Base-by-base conservation (phyloP, 352 stramenopile species). In the Globisporangium yorkense region DNA sequence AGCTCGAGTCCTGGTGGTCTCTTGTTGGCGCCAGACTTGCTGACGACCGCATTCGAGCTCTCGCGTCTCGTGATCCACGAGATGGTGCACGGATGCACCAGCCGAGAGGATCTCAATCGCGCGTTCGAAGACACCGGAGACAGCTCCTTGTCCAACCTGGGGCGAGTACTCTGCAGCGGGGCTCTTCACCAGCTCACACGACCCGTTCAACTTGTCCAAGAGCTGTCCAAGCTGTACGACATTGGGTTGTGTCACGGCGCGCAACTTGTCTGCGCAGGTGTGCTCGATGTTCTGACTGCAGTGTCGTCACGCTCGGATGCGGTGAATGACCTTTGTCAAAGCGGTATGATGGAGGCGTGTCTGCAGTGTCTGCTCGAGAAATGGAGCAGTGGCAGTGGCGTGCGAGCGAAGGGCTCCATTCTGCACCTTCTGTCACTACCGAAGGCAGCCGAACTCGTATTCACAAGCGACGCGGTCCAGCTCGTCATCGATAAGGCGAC, bases 401-500 rank as follows among this genome's bases (percentile, higher is more conserved):
- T 49, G 35, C 29, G 27, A 37, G 45, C 21, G 7, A 45, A 50
- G 31, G 21, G 33, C 18, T 7, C 40, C 3, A 29, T 60, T 5
- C 45, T 66, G 21, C 54, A 33, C 27, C 47, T 66, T 24, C 54
- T 66, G 20, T 40, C 54, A 5, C 31, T 59, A 3, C 41, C 54
- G 12, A 15, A 21, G 2, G 20, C 59, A n/a, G 51, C 47, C 20
- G 15, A 24, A 0, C 8, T 24, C 9, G 54, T 66, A 10, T 74
- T 78, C 21, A 35, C 43, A 2, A 60, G 56, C 15, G 44, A 57
- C n/a, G 15, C 12, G n/a, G 21, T 75, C 0, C 67, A 78, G 57
- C 15, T 18, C 13, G 56, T 45, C 0, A 24, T 70, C 29, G 40
- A 4, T 18, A 56, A 55, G 39, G 45, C 51, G 13, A 24, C 66